Evolutionary conservation across 2,329 filamentous ascomycete species (phyloP), one percentile per base, ranked within the genome.

Genomic region (Hypocreales sp.): DNA sequence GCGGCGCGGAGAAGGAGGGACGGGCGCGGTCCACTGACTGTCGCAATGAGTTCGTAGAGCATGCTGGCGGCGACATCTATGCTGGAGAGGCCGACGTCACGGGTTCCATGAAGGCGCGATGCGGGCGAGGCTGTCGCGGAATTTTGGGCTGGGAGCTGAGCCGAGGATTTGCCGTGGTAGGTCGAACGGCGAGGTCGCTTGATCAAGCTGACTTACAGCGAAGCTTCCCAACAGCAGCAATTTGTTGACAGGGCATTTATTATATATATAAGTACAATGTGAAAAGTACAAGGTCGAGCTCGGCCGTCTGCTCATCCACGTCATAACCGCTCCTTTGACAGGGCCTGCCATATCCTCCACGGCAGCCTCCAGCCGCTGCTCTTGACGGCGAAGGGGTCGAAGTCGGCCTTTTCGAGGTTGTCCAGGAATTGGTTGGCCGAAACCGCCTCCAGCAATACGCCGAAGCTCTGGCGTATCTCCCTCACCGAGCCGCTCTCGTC

Each of bases 1-100:
- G n/a, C n/a, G n/a, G 15, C 23, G 15, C 5, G 23, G n/a, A 11
- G 10, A 7, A 26, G 19, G 22, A 21, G 16, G 13, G 20, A 9
- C 2, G 4, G 9, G 10, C 7, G 25, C 5, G 7, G n/a, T 4
- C n/a, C 8, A 61, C 78, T 46, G 61, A 94, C 90, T 59, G 94
- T 78, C 54, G 81, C 90, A 56, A 98, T 90, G 48, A 95, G 64
- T 63, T 98, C 90, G 66, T 98, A 98, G 60, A 98, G 64, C 90
- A 98, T 94, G 39, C 53, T 65, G 49, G 41, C 36, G 44, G 41
- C 41, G 42, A 42, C 46, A 47, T 55, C 37, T 40, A 40, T 36
- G 19, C 19, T 33, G n/a, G n/a, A n/a, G n/a, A n/a, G n/a, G n/a
- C n/a, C n/a, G n/a, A n/a, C n/a, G n/a, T n/a, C n/a, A n/a, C n/a